Evolutionary conservation across 2,329 filamentous ascomycete species (phyloP).

Genomic region (Albifimbria verrucaria): DNA sequence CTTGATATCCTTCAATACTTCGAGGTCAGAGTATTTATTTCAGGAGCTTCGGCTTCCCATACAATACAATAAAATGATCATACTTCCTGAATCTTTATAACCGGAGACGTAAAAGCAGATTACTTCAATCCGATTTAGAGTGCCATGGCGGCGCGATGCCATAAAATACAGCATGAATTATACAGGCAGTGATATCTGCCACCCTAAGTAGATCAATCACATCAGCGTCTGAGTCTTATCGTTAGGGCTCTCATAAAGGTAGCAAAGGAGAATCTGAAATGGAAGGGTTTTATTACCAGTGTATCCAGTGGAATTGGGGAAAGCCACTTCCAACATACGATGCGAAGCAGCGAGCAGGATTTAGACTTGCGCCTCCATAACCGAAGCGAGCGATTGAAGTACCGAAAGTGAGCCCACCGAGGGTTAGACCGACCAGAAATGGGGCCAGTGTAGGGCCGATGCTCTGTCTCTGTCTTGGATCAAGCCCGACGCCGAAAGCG

Average conservation of each 20-base stretch:
- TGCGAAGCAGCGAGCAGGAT: slow-evolving; percentile 19
- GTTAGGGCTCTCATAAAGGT: background rate
- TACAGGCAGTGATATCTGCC: slow-evolving; percentile 1
- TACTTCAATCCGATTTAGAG: too few relatives aligned
- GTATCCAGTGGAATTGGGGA: slow-evolving; percentile 20
- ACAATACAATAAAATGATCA: too few relatives aligned
- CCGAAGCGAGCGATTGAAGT: slow-evolving; percentile 23
- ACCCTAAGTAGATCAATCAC: background rate
- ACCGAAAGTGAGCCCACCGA: slow-evolving; percentile 33
- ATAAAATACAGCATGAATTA: slow-evolving; percentile 1
- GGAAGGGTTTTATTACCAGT: slow-evolving; percentile 20
- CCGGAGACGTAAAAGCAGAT: too few relatives aligned
- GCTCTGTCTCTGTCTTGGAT: slow-evolving; percentile 45
- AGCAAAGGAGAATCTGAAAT: background rate
- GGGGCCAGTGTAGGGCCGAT: slow-evolving; percentile 48
- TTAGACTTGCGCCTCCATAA: slow-evolving; percentile 17
- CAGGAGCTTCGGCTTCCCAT: too few relatives aligned
- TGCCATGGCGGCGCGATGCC: slow-evolving; percentile 2
- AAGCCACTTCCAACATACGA: slow-evolving; percentile 16
- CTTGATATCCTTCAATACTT: too few relatives aligned
- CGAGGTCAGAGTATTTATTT: too few relatives aligned
- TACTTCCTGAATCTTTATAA: too few relatives aligned
- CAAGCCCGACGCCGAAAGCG: slow-evolving; percentile 50
- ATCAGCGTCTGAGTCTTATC: slow-evolving; percentile 1
- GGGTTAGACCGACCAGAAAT: slow-evolving; percentile 41